Conservation (phyloP, 1,284 basidiomycete genomes). For the Ustilago tritici region DNA sequence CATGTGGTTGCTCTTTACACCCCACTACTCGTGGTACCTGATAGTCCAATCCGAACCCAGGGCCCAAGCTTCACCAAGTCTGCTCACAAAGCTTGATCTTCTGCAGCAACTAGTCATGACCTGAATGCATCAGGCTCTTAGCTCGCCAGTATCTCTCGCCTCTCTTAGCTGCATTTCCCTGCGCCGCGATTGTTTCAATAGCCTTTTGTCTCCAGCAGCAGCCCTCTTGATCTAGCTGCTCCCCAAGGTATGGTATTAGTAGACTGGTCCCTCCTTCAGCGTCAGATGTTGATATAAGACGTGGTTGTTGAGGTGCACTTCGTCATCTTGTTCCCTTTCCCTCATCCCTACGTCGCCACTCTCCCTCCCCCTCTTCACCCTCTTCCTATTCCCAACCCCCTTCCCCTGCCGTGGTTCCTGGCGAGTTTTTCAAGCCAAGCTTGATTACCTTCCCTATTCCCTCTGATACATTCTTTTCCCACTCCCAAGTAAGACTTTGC, state of each 20-base stretch:
- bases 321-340: not conserved
- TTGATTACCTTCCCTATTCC: constrained; percentile 1
- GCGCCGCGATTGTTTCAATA: not conserved
- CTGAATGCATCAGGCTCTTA: not conserved
- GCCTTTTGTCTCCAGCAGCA: not conserved
- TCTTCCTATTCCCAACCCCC: constrained; percentile 1
- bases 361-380: constrained; percentile 4
- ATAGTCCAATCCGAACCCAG: not conserved
- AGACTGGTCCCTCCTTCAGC: not conserved
- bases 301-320: not conserved
- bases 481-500: not conserved
- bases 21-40: not conserved
- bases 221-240: not conserved
- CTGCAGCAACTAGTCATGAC: not conserved
- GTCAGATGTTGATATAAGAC: constrained; percentile 13
- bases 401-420: not conserved
- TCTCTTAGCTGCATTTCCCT: not conserved
- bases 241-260: not conserved
- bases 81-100: not conserved
- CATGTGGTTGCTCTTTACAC: not conserved
- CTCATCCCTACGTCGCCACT: constrained; percentile 15
- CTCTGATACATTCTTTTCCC: constrained; percentile 9
- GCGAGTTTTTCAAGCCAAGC: not conserved
- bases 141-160: constrained; percentile 1
- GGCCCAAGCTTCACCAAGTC: not conserved